Evolutionary conservation across 208 protist genomes (phyloP), one percentile per base, ranked within the genome.

Genomic region (Trypanosoma rangeli): DNA sequence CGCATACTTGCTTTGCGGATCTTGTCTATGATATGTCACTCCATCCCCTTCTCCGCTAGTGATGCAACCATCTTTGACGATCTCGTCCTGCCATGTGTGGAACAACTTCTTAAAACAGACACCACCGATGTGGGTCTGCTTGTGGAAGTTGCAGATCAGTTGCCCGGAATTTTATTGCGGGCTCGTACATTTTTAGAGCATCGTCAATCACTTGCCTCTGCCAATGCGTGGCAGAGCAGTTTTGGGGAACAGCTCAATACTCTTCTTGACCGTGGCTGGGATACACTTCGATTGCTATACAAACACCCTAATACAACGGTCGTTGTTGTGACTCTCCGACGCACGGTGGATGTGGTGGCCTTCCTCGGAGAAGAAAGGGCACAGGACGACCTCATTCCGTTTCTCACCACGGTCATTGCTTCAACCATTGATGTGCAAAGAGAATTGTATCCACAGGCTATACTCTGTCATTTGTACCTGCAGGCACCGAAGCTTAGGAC

Each of bases 321-420:
- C n/a, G 78, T 69, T 5, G 74, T 73, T 16, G 73, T 78, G 31
- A 50, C 84, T 35, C 68, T 91, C 29, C 73, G 55, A 29, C 72
- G 76, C 48, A 79, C 74, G 3, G 44, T 64, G 15, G 60, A 66
- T 9, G 81, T 90, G 1, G 84, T 81, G 9, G 57, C 70, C 35
- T 92, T 94, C 52, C 76, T 94, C 35, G 89, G 89, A n/a, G 83
- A 91, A 22, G 76, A 82, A 48, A 73, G 82, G 9, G 73, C 80
- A 8, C 55, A 73, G 48, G 74, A 89, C n/a, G 83, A 92, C 24
- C 72, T 94, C 4, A 79, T 94, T 24, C 89, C 86, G 16, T 78
- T 92, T 28, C 78, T 91, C 24, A 94, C 86, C 9, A 92, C 89
- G 7, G 60, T 76, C 28, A 79, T 90, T 35, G 49, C 74, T 8